Evolutionary conservation across 306 rosid genomes (phyloP).

Genomic region (Malus fusca): DNA sequence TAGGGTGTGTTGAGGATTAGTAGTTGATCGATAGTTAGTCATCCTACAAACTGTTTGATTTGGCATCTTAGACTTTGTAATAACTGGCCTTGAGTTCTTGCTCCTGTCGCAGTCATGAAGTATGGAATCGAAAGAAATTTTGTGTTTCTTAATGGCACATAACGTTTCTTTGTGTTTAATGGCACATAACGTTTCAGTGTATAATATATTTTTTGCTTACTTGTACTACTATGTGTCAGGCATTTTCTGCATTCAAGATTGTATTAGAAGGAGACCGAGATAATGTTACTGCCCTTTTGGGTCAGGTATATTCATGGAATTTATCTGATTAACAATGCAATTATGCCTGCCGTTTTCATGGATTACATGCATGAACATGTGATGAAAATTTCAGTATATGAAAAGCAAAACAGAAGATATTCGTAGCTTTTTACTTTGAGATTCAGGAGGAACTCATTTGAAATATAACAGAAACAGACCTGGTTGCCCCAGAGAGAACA

Average conservation of each 20-base stretch:
- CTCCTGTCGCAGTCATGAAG: background rate
- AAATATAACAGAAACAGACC: background rate
- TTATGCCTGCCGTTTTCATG: background rate
- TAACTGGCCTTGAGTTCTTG: background rate
- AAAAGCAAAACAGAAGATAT: background rate
- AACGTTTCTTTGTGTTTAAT: slow-evolving; percentile 3
- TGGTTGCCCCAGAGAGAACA: slow-evolving; percentile 10
- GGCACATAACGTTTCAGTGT: background rate
- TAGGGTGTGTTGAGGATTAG: background rate
- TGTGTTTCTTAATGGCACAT: background rate
- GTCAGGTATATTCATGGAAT: slow-evolving; percentile 50
- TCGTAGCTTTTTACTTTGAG: background rate
- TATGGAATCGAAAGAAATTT: background rate
- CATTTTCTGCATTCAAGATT: slow-evolving; percentile 90
- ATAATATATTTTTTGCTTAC: background rate
- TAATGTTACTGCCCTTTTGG: slow-evolving; percentile 93
- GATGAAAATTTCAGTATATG: background rate
- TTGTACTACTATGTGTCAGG: slow-evolving; percentile 28
- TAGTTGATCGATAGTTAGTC: background rate
- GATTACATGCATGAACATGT: background rate
- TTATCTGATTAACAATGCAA: slow-evolving; percentile 8
- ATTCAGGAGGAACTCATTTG: background rate
- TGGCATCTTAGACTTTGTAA: background rate
- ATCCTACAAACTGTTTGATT: background rate
- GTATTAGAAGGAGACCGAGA: slow-evolving; percentile 91